These are phyloP conservation scores for Phytopythium helicoides DNA, from an alignment of 352 stramenopile genomes.

Conservation along the genomic window DNA sequence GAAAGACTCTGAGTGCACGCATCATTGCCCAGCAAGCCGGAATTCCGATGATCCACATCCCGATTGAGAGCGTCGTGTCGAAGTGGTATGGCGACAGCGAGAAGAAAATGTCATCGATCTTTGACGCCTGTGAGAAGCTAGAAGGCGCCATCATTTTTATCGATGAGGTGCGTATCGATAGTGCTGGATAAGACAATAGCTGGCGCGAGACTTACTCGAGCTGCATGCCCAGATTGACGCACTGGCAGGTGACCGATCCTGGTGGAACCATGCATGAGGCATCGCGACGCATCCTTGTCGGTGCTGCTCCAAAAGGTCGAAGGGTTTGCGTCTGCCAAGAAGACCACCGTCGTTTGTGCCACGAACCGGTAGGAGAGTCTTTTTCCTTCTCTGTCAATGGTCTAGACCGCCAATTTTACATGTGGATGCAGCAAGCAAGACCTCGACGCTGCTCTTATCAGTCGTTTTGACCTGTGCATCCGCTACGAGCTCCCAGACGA, in stretches of 20 bases:
- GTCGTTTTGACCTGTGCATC: constrained; percentile 92
- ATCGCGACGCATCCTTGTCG: constrained; percentile 88
- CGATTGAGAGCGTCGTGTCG: constrained; percentile 92
- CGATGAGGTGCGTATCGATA: constrained; percentile 68
- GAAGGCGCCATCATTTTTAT: constrained; percentile 94
- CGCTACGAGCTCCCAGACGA: constrained; percentile 89
- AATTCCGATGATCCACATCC: constrained; percentile 93
- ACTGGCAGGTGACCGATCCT: constrained; percentile 85
- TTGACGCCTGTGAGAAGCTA: constrained; percentile 92
- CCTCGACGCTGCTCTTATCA: constrained; percentile 90
- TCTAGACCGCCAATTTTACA: neutral
- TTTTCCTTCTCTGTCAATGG: neutral
- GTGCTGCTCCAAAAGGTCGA: constrained; percentile 92
- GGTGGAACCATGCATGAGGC: constrained; percentile 91
- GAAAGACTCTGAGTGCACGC: constrained; percentile 92
- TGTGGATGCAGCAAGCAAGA: constrained; percentile 83
- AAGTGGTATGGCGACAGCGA: constrained; percentile 96
- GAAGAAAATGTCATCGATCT: constrained; percentile 93
- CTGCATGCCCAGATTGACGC: constrained; percentile 74
- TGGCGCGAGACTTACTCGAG: too few relatives aligned
- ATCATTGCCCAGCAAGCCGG: constrained; percentile 92
- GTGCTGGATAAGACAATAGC: neutral
- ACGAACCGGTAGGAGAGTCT: constrained; percentile 72
- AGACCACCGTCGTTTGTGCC: constrained; percentile 91
- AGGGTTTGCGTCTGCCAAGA: constrained; percentile 90